phyloP scores from a whole-genome alignment of 2,329 filamentous ascomycete species.

The Epicoccum sorghinum region DNA sequence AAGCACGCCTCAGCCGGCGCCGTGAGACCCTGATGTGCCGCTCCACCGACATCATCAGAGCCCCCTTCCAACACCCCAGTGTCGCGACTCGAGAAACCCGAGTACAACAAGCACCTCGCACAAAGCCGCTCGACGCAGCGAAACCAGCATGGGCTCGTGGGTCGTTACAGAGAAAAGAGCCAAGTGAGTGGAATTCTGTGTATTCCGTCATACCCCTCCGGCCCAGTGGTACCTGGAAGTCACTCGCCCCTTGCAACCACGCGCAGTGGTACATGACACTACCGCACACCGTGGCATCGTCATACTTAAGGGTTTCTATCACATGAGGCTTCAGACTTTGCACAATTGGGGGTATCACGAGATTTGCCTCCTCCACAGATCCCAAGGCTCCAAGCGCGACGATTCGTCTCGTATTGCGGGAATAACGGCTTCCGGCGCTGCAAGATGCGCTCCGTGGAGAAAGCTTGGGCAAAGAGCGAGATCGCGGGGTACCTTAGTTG shows the following conservation, averaged over 20 bases:
- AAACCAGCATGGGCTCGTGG: too few relatives aligned
- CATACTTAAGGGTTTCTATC: background rate
- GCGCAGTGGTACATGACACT: conserved; percentile 6
- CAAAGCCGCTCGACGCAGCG: too few relatives aligned
- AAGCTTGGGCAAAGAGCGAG: background rate
- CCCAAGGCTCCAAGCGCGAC: background rate
- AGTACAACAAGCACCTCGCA: too few relatives aligned
- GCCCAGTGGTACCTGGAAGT: background rate
- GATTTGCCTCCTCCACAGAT: conserved; percentile 11
- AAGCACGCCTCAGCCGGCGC: conserved; percentile 15
- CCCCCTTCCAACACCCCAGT: too few relatives aligned
- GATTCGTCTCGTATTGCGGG: conserved; percentile 16
- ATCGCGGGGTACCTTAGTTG: conserved; percentile 6
- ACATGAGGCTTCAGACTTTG: conserved; percentile 6
- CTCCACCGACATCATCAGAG: conserved; percentile 7
- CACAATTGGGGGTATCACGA: conserved; percentile 4
- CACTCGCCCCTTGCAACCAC: background rate
- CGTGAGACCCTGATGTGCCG: conserved; percentile 7
- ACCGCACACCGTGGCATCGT: background rate
- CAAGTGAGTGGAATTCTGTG: too few relatives aligned
- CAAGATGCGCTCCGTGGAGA: background rate
- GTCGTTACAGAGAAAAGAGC: too few relatives aligned
- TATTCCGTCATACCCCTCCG: too few relatives aligned
- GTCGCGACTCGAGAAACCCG: too few relatives aligned
- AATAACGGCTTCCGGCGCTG: conserved; percentile 12